These are phyloP conservation scores for Jamesozyma lodderae DNA, from an alignment of 805 yeast genomes.

Conservation along the genomic window DNA sequence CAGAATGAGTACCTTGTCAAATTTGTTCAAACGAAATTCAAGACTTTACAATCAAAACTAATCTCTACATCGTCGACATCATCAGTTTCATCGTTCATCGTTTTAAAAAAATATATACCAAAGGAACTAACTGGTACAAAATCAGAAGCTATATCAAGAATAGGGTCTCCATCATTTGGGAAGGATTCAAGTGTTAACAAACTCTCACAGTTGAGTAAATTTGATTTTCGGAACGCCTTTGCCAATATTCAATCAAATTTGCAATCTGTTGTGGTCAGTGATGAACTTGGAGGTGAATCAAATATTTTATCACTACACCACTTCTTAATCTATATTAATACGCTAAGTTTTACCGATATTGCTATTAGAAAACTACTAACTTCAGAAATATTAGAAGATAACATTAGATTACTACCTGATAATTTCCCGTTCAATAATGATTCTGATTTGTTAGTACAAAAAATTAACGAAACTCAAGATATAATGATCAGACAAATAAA, in stretches of 20 bases:
- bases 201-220: constrained; percentile 21
- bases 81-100: constrained; percentile 5
- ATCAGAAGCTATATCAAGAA: constrained; percentile 1
- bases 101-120: constrained; percentile 20
- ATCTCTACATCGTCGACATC: constrained; percentile 10
- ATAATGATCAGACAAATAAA: constrained; percentile 22
- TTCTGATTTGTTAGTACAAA: constrained; percentile 19
- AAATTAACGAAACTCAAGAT: constrained; percentile 21
- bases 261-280: constrained; percentile 27
- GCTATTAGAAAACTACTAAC: constrained; percentile 47
- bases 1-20: constrained; percentile 27
- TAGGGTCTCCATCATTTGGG: constrained; percentile 9
- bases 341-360: constrained; percentile 52
- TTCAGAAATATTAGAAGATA: constrained; percentile 27
- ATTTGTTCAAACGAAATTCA: constrained; percentile 24
- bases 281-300: constrained; percentile 21
- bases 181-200: constrained; percentile 11
- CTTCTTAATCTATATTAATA: constrained; percentile 62
- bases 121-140: constrained; percentile 3
- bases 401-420: constrained; percentile 25
- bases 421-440: constrained; percentile 35
- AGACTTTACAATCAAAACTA: constrained; percentile 21
- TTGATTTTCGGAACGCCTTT: constrained; percentile 29
- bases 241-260: constrained; percentile 32
- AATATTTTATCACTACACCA: constrained; percentile 38